phyloP scores from a whole-genome alignment of 2,329 filamentous ascomycete species.

The Ascochyta lentis region DNA sequence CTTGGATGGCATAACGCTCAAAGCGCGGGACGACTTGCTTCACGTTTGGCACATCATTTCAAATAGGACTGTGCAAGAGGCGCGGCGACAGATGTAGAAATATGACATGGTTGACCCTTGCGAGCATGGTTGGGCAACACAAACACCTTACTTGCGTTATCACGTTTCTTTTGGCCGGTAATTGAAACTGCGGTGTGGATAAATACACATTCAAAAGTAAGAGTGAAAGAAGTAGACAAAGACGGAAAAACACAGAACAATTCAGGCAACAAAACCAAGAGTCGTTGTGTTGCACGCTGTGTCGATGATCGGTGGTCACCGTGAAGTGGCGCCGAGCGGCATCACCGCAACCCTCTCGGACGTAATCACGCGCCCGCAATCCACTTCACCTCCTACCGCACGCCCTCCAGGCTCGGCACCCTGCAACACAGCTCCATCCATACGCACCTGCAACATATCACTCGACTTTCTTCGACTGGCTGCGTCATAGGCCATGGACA shows the following conservation, averaged over 20 bases:
- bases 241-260: too few species aligned
- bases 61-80: constrained; percentile 5
- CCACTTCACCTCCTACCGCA: constrained; percentile 5
- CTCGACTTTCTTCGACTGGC: background rate
- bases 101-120: constrained; percentile 31
- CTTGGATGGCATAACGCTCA: constrained; percentile 4
- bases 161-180: constrained; percentile 13
- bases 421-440: constrained; percentile 1
- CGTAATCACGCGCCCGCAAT: background rate
- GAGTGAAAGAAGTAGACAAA: background rate
- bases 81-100: constrained; percentile 21
- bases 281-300: constrained; percentile 1
- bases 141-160: constrained; percentile 7
- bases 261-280: background rate
- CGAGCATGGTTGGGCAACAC: constrained; percentile 18
- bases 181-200: too few species aligned
- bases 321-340: constrained; percentile 16
- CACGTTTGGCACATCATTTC: constrained; percentile 5
- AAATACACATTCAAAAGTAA: background rate
- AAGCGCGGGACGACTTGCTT: constrained; percentile 1
- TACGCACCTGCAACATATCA: background rate
- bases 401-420: constrained; percentile 2
- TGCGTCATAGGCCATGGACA: constrained; percentile 37
- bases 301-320: constrained; percentile 4
- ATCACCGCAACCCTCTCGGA: constrained; percentile 8